phyloP scores from a whole-genome alignment of 768 basidiomycete genomes.

The Tylopilus balloui region DNA sequence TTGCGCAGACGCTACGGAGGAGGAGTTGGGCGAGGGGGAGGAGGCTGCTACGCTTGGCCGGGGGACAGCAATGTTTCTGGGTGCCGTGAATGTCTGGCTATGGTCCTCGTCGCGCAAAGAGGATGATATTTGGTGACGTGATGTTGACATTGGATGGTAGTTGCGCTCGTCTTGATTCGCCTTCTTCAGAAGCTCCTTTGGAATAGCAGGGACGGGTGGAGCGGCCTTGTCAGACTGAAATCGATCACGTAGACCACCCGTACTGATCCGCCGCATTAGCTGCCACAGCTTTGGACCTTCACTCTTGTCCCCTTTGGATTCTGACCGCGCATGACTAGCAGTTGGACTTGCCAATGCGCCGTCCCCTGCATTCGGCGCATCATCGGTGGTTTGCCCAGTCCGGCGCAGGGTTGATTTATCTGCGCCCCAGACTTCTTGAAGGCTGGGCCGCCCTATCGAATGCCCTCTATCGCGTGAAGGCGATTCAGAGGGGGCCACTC shows the following conservation, averaged over 20 bases:
- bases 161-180: slow-evolving; percentile 1
- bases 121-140: slow-evolving; percentile 2
- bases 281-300: slow-evolving; percentile 56
- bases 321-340: slow-evolving; percentile 9
- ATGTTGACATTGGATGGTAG: slow-evolving; percentile 5
- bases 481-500: slow-evolving; percentile 20
- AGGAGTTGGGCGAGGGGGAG: slow-evolving; percentile 59
- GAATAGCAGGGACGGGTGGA: slow-evolving; percentile 61
- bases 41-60: slow-evolving; percentile 48
- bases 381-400: slow-evolving; percentile 20
- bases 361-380: slow-evolving; percentile 7
- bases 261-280: slow-evolving; percentile 66
- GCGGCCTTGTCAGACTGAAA: slow-evolving; percentile 24
- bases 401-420: slow-evolving; percentile 7
- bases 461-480: slow-evolving; percentile 17
- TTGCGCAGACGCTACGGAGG: slow-evolving; percentile 50
- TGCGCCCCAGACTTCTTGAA: slow-evolving; percentile 30
- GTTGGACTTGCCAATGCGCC: slow-evolving; percentile 11
- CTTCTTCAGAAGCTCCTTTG: slow-evolving; percentile 37
- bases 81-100: background rate
- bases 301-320: slow-evolving; percentile 6
- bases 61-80: slow-evolving; percentile 16
- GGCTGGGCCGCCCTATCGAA: slow-evolving; percentile 28
- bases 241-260: slow-evolving; percentile 57
- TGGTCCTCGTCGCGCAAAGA: slow-evolving; percentile 10